Evolutionary conservation across 352 stramenopile genomes (phyloP).

Genomic region (Phytophthora meadii): DNA sequence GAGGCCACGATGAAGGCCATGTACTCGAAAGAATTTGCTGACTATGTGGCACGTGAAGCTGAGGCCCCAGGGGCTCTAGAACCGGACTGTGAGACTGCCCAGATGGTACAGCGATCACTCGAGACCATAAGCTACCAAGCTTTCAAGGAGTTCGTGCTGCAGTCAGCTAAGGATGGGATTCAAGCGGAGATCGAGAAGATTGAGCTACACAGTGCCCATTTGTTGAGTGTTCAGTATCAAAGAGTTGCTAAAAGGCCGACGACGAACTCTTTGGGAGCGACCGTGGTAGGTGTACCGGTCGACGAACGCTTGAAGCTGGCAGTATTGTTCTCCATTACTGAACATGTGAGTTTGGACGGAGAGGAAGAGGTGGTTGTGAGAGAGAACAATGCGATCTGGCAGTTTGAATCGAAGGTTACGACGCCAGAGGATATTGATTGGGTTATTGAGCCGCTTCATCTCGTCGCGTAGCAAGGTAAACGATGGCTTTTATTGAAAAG

Average conservation of each 20-base stretch:
- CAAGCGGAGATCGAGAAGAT: conserved; percentile 31
- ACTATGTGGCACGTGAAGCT: conserved; percentile 23
- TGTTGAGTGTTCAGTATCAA: conserved; percentile 30
- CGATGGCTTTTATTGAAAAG: too few species aligned
- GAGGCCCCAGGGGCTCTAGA: conserved; percentile 16
- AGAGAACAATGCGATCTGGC: conserved; percentile 35
- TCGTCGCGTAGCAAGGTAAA: conserved; percentile 21
- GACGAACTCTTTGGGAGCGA: conserved; percentile 25
- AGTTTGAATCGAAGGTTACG: conserved; percentile 39
- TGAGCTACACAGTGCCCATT: conserved; percentile 33
- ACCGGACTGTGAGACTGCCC: conserved; percentile 28
- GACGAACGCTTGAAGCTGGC: conserved; percentile 33
- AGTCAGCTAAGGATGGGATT: conserved; percentile 13
- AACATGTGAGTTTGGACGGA: conserved; percentile 23
- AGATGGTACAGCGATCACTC: conserved; percentile 29
- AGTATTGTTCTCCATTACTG: conserved; percentile 40
- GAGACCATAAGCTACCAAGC: conserved; percentile 36
- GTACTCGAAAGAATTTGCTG: conserved; percentile 40
- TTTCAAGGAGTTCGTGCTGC: conserved; percentile 29
- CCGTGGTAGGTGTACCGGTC: conserved; percentile 25
- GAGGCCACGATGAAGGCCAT: conserved; percentile 32
- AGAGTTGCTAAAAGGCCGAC: conserved; percentile 15
- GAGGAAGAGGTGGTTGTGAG: conserved; percentile 15
- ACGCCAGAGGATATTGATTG: conserved; percentile 37
- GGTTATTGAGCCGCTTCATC: conserved; percentile 35